A percentile compares a stretch with the other conserved stretches of the same genome.
These are phyloP conservation scores for Colletotrichum sp. DNA, from an alignment of 2,329 filamentous ascomycete species.

Conservation along the genomic window DNA sequence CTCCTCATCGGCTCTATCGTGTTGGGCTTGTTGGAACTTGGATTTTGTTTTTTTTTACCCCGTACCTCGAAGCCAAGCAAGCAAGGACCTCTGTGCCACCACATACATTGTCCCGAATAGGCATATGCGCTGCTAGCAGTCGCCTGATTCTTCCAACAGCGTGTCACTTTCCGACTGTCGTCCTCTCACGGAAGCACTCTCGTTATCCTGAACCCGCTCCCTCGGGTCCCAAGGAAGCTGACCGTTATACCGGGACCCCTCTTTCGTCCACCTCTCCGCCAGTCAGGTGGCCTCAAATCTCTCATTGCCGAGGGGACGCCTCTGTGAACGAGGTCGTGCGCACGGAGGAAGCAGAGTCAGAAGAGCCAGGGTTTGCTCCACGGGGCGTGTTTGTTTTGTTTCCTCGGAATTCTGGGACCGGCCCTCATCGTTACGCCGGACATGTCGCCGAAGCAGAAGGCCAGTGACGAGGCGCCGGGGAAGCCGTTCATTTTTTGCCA, in stretches of 20 bases:
- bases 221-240: neutral
- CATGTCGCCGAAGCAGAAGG: neutral
- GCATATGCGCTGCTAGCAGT: neutral
- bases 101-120: neutral
- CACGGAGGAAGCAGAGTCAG: neutral
- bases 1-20: neutral
- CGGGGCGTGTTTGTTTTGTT: neutral
- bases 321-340: neutral
- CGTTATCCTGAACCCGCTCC: neutral
- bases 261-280: neutral
- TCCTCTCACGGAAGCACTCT: neutral
- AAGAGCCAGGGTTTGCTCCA: neutral
- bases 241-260: neutral
- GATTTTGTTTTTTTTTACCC: neutral
- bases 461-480: neutral
- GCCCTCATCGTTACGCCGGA: neutral
- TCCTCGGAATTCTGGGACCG: neutral
- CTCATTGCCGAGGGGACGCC: neutral
- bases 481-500: slow-evolving; percentile 23
- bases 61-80: neutral
- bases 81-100: neutral
- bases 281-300: neutral
- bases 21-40: neutral
- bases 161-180: neutral
- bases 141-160: neutral